Conservation (phyloP, 805 yeast species). For the Yamadazyma endophytica region DNA sequence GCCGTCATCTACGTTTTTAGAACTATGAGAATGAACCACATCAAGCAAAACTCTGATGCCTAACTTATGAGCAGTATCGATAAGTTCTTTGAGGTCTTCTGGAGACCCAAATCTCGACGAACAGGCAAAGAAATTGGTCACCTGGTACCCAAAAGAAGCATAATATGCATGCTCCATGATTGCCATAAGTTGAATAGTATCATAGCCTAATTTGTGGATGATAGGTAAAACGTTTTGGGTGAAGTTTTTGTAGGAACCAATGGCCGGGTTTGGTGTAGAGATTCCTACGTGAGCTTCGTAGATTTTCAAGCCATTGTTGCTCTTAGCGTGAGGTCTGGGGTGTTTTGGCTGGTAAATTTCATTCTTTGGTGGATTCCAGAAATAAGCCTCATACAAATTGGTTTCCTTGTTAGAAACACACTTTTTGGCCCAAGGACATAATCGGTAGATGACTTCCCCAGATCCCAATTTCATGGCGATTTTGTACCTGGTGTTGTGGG, state of each 20-base stretch:
- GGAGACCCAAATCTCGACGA: conserved; percentile 94
- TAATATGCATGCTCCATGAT: conserved; percentile 98
- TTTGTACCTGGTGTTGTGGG: conserved; percentile 78
- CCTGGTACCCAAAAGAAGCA: conserved; percentile 97
- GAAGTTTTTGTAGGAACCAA: conserved; percentile 85
- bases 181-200: conserved; percentile 94
- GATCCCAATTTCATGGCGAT: conserved; percentile 59
- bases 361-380: conserved; percentile 74
- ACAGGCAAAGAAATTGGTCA: conserved; percentile 86
- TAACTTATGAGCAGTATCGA: conserved; percentile 86
- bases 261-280: conserved; percentile 81
- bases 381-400: conserved; percentile 73
- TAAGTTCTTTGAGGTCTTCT: conserved; percentile 84
- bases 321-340: conserved; percentile 51
- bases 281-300: conserved; percentile 97
- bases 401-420: conserved; percentile 68
- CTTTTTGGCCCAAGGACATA: conserved; percentile 86
- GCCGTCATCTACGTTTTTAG: conserved; percentile 92
- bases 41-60: conserved; percentile 86
- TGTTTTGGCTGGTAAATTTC: conserved; percentile 56
- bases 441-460: conserved; percentile 70
- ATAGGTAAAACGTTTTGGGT: conserved; percentile 77
- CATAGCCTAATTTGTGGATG: conserved; percentile 80
- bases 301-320: conserved; percentile 55
- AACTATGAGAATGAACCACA: conserved; percentile 94